Evolutionary conservation across 208 protist genomes (phyloP).

Genomic region (Leishmania tropica): DNA sequence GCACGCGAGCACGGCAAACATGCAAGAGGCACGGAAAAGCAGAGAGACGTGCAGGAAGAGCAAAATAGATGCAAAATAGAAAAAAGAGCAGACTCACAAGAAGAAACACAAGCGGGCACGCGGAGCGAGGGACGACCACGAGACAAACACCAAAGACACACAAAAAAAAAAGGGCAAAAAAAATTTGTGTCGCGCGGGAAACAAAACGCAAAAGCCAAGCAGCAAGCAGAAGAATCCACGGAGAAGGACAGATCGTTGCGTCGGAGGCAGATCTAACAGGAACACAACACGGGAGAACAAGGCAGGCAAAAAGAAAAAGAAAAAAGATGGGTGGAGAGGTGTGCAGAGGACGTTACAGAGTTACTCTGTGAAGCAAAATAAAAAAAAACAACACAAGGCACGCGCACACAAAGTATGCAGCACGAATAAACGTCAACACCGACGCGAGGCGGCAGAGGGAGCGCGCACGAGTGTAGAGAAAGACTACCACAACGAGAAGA

Average conservation of each 20-base stretch:
- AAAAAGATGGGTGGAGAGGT: not conserved
- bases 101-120: not conserved
- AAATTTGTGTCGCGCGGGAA: not conserved
- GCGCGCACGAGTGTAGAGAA: not conserved
- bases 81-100: not conserved
- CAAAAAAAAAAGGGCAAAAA: not conserved
- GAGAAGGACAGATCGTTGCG: not conserved
- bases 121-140: not conserved
- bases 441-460: not conserved
- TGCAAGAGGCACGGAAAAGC: not conserved
- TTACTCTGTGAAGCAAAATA: not conserved
- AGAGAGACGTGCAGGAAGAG: not conserved
- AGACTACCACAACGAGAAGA: not conserved
- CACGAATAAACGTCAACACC: not conserved
- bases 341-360: not conserved
- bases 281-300: not conserved
- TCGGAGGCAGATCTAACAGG: not conserved
- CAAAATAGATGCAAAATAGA: not conserved
- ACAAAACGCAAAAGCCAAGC: not conserved
- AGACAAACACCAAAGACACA: not conserved
- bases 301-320: not conserved
- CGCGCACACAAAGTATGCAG: not conserved
- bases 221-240: not conserved
- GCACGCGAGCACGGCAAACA: not conserved
- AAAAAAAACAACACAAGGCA: not conserved